Base-by-base conservation (phyloP, 2,329 filamentous ascomycete species). In the Penicillium sp. region DNA sequence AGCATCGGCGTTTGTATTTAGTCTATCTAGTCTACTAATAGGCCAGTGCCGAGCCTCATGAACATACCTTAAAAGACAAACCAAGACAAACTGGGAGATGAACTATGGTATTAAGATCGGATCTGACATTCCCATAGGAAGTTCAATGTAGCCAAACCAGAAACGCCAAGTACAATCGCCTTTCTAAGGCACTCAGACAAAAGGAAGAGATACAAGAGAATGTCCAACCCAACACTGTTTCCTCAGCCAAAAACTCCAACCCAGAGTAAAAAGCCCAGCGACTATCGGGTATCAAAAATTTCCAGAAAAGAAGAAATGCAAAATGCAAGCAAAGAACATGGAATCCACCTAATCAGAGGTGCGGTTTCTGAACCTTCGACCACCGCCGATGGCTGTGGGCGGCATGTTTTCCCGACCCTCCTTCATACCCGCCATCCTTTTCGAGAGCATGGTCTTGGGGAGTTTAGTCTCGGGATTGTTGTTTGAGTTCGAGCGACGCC, bases 371-470 rank as follows among this genome's bases (percentile, higher is more conserved):
- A 71, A 60, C 40, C 67, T 66, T 49, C 72, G 68, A 25, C 67
- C 64, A 49, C 60, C 59, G 21, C 60, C 51, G 25, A 61, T 57
- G 39, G 60, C 63, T 41, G 66, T 62, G 1, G 66, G 68, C 10
- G 69, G 68, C 27, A 72, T 60, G 58, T 80, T 80, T 60, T 80
- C 78, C 41, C 75, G 71, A 3, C 77, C 78, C 51, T 77, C 76
- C 55, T 74, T 65, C 50, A 73, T 69, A n/a, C 73, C 65, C 21
- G 72, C 65, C 63, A 70, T 72, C 29, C 64, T 65, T 54, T 75
- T 75, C 34, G 72, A 72, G 5, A 68, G 61, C 58, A 69, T 65
- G 52, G 74, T 79, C 31, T 76, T 70, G 4, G 76, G 76, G n/a
- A 77, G 60, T 49, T 78, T 80, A 27, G 67, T 72, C 13, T 72